phyloP scores from a whole-genome alignment of 2,329 filamentous ascomycete species.

The Diaporthe sp. region DNA sequence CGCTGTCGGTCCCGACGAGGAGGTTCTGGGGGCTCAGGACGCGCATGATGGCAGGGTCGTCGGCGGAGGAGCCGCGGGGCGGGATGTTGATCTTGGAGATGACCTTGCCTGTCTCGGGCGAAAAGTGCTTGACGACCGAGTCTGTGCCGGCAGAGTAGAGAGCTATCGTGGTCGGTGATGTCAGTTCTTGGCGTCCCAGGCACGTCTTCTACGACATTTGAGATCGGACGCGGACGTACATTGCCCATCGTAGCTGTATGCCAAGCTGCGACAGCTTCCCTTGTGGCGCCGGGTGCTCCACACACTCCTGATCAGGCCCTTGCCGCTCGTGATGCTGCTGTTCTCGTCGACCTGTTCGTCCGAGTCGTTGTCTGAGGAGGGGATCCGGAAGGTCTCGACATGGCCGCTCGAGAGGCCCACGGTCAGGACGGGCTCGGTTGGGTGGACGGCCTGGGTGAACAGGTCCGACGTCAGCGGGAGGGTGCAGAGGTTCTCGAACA shows the following conservation, averaged over 20 bases:
- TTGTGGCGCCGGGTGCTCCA: constrained; percentile 95
- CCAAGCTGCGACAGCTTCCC: constrained; percentile 88
- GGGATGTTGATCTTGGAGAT: constrained; percentile 87
- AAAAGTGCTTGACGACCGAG: constrained; percentile 68
- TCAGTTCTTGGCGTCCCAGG: background rate
- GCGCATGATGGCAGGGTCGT: constrained; percentile 86
- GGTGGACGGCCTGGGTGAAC: constrained; percentile 90
- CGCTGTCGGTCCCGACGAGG: constrained; percentile 91
- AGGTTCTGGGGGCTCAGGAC: constrained; percentile 89
- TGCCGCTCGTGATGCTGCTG: constrained; percentile 71
- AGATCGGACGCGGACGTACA: constrained; percentile 58
- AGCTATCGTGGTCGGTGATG: constrained; percentile 52
- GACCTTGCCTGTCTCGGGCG: constrained; percentile 73
- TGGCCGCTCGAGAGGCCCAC: constrained; percentile 89
- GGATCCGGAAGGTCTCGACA: constrained; percentile 86
- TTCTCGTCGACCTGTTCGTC: constrained; percentile 67
- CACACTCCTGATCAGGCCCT: constrained; percentile 81
- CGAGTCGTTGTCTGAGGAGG: constrained; percentile 63
- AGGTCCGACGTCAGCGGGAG: constrained; percentile 88
- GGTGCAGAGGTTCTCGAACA: constrained; percentile 94
- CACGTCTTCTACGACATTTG: background rate
- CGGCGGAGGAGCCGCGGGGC: constrained; percentile 63
- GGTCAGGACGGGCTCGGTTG: constrained; percentile 84
- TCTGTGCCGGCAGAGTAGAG: constrained; percentile 76
- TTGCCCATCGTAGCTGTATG: constrained; percentile 83